Conservation (phyloP, 148 eudicot genomes). For the Linanthus parryae region DNA sequence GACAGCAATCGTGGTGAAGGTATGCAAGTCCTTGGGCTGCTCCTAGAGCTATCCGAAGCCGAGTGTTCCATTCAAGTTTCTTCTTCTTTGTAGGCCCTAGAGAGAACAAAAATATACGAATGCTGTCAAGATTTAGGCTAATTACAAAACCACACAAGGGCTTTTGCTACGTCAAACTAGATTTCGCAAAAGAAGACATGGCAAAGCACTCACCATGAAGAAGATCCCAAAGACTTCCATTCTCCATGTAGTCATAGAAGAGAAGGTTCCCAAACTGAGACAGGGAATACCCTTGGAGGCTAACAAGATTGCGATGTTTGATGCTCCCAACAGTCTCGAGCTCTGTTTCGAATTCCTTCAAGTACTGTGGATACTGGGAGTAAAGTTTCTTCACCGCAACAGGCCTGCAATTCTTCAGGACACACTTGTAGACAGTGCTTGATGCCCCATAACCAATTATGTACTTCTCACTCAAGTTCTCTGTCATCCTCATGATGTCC, state of each 20-base stretch:
- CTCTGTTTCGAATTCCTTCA: constrained; percentile 97
- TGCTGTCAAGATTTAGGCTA: no score
- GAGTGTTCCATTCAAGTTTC: constrained; percentile 91
- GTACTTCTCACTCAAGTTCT: constrained; percentile 90
- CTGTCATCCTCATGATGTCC: constrained; percentile 99
- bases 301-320: constrained; percentile 86
- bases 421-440: constrained; percentile 96
- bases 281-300: constrained; percentile 95
- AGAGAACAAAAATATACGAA: constrained; percentile 5
- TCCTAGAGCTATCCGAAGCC: constrained; percentile 75
- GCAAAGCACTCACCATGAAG: constrained; percentile 65
- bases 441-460: constrained; percentile 95
- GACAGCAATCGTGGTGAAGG: constrained; percentile 97
- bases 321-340: constrained; percentile 94
- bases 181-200: not conserved
- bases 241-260: constrained; percentile 98
- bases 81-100: constrained; percentile 75
- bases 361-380: constrained; percentile 60
- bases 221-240: constrained; percentile 96
- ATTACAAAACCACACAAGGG: no score
- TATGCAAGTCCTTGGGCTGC: constrained; percentile 98
- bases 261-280: constrained; percentile 90
- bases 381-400: constrained; percentile 90
- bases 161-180: no score
- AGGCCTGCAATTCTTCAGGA: constrained; percentile 90